These are phyloP conservation scores for Morella rubra DNA, from an alignment of 306 rosid genomes.

Conservation along the genomic window DNA sequence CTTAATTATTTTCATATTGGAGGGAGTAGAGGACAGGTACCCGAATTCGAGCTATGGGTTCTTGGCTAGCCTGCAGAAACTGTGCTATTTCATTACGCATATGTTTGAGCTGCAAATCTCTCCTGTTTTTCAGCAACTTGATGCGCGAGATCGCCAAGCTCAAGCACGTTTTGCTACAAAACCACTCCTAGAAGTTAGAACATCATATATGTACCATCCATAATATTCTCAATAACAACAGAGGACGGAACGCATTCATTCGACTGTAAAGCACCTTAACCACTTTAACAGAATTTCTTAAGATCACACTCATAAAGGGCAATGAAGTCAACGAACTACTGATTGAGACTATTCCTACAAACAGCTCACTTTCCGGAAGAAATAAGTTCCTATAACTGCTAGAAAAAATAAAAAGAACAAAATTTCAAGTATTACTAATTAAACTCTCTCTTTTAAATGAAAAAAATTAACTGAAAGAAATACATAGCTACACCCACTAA, in stretches of 20 bases:
- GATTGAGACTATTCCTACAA: constrained; percentile 9
- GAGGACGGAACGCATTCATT: background rate
- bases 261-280: constrained; percentile 4
- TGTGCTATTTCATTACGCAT: constrained; percentile 96
- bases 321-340: background rate
- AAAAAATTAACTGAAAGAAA: background rate
- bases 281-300: background rate
- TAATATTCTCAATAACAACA: constrained; percentile 7
- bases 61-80: constrained; percentile 95
- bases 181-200: constrained; percentile 14
- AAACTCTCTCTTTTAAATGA: too few relatives aligned
- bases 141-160: constrained; percentile 81
- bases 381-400: background rate
- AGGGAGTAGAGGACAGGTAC: constrained; percentile 36
- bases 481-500: constrained; percentile 22
- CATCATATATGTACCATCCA: constrained; percentile 8
- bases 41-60: constrained; percentile 90
- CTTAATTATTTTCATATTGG: too few relatives aligned
- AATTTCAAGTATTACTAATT: background rate
- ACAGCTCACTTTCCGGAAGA: constrained; percentile 17
- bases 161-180: constrained; percentile 86
- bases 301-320: constrained; percentile 6
- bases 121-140: constrained; percentile 91
- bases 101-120: constrained; percentile 80
- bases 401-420: background rate